A percentile compares a stretch with the other conserved stretches of the same genome.
Conservation (phyloP, 1,284 basidiomycete species). For the Ceratobasidium papillatum region DNA sequence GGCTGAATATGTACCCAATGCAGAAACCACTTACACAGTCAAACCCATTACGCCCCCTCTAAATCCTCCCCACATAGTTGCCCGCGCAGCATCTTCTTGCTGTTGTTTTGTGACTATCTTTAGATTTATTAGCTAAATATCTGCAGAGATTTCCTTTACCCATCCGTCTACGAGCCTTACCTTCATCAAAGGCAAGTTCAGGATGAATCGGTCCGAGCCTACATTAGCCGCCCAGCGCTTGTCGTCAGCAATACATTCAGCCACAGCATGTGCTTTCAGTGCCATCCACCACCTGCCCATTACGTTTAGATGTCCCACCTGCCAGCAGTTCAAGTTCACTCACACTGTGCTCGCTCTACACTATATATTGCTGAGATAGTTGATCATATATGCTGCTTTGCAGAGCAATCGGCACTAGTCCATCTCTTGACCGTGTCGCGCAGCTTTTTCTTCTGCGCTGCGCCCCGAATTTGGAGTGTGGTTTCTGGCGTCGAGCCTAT, state of each 20-base stretch:
- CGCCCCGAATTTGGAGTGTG: not conserved
- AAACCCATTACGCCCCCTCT: conserved; percentile 19
- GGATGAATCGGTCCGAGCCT: not conserved
- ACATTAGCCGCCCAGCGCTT: no score
- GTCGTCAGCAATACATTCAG: no score
- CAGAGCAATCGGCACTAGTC: not conserved
- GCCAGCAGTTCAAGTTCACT: not conserved
- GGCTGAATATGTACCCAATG: not conserved
- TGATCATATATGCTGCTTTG: not conserved
- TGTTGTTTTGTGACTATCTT: conserved; percentile 32
- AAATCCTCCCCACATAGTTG: conserved; percentile 37
- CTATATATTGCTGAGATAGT: not conserved
- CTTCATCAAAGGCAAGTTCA: not conserved
- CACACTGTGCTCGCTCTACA: not conserved
- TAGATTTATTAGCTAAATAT: not conserved
- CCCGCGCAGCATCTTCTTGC: conserved; percentile 30
- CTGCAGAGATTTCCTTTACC: not conserved
- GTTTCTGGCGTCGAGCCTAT: not conserved
- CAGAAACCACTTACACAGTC: conserved; percentile 4
- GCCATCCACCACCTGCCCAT: not conserved
- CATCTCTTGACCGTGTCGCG: not conserved
- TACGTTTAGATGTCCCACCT: not conserved
- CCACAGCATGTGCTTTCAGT: not conserved
- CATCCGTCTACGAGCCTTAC: not conserved
- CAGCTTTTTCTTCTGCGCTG: not conserved